Evolutionary conservation across 257 asterid genomes (phyloP).

Genomic region (Primulina tabacum): DNA sequence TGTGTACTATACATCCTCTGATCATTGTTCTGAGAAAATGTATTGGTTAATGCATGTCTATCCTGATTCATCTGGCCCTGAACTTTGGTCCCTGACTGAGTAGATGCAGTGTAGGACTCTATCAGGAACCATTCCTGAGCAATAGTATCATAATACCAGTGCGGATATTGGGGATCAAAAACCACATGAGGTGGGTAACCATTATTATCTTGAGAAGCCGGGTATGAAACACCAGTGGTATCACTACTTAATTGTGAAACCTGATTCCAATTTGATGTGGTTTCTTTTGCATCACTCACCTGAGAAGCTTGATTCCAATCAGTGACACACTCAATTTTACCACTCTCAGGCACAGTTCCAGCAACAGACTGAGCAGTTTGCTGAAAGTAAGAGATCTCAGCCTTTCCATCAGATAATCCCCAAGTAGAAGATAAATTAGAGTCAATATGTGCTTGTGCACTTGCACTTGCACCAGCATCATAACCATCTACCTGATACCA

Average conservation of each 20-base stretch:
- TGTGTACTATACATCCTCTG: conserved; percentile 28
- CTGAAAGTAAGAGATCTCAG: conserved; percentile 70
- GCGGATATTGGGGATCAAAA: conserved; percentile 93
- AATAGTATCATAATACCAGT: conserved; percentile 79
- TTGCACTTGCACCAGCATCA: conserved; percentile 31
- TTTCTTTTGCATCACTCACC: conserved; percentile 34
- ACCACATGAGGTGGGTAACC: conserved; percentile 86
- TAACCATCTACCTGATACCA: conserved; percentile 78
- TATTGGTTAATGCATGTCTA: conserved; percentile 33
- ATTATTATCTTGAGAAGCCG: conserved; percentile 41
- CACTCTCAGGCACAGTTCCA: conserved; percentile 51
- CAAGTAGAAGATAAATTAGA: conserved; percentile 38
- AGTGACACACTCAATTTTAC: conserved; percentile 41
- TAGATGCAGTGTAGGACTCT: conserved; percentile 52
- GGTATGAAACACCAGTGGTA: conserved; percentile 36
- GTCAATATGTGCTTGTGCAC: conserved; percentile 32
- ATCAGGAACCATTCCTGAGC: conserved; percentile 67
- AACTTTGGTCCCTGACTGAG: conserved; percentile 43
- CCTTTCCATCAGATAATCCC: conserved; percentile 40
- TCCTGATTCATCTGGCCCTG: conserved; percentile 48
- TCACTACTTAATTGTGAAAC: conserved; percentile 39
- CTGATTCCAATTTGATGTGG: conserved; percentile 54
- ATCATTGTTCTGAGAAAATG: conserved; percentile 37
- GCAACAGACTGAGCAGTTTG: conserved; percentile 56
- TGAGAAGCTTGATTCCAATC: conserved; percentile 49